Percentiles rank a stretch among this genome's conserved stretches.
phyloP scores from a whole-genome alignment of 2,329 filamentous ascomycete genomes.

The Monosporascus sp. region DNA sequence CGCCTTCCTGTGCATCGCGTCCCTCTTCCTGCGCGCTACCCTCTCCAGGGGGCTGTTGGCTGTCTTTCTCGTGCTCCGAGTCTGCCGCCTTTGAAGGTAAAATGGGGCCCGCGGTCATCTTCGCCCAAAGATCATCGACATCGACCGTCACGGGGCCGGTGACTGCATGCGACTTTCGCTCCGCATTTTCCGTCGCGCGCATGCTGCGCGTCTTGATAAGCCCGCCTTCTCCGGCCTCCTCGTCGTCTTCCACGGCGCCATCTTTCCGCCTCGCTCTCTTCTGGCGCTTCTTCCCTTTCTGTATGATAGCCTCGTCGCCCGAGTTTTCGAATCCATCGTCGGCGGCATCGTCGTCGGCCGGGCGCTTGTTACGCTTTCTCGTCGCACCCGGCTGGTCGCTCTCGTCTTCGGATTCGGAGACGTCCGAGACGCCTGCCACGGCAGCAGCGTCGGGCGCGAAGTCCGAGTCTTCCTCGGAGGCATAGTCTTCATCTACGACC shows the following conservation, averaged over 20 bases:
- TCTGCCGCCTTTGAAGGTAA: constrained; percentile 23
- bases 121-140: constrained; percentile 65
- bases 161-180: constrained; percentile 47
- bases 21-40: neutral
- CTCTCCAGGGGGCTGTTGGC: constrained; percentile 7
- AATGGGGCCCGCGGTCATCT: constrained; percentile 52
- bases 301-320: constrained; percentile 67
- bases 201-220: constrained; percentile 70
- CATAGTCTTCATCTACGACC: constrained; percentile 49
- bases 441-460: constrained; percentile 57
- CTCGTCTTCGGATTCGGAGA: constrained; percentile 46
- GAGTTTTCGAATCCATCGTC: constrained; percentile 60
- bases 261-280: constrained; percentile 43
- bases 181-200: constrained; percentile 60
- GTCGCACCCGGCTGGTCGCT: constrained; percentile 11
- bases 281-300: constrained; percentile 52
- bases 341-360: constrained; percentile 12
- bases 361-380: constrained; percentile 27
- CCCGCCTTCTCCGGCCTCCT: constrained; percentile 55
- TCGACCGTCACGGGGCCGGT: constrained; percentile 63
- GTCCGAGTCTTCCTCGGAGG: constrained; percentile 69
- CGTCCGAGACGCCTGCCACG: constrained; percentile 41
- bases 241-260: constrained; percentile 36
- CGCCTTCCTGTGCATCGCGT: constrained; percentile 8
- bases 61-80: constrained; percentile 12